phyloP scores from a whole-genome alignment of 108 stramenopile genomes.

The Conticribra weissflogii region DNA sequence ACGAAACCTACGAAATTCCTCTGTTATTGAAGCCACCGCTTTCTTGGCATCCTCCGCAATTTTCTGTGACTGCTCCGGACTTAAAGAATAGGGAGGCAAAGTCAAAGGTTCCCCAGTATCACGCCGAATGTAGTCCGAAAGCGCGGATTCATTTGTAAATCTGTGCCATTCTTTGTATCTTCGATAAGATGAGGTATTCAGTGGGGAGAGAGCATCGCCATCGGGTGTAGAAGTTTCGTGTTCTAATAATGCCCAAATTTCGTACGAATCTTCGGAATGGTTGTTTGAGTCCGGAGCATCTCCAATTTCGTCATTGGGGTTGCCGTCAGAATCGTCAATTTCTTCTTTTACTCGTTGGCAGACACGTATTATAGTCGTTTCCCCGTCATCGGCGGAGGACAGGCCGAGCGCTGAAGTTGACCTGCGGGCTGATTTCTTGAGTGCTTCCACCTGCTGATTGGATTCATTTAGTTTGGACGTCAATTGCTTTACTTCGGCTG shows the following conservation, averaged over 20 bases:
- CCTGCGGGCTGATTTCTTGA: conserved; percentile 13
- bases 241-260: conserved; percentile 86
- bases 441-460: conserved; percentile 39
- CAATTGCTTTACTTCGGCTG: conserved; percentile 40
- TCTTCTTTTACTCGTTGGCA: conserved; percentile 69
- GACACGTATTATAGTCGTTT: conserved; percentile 67
- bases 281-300: conserved; percentile 33
- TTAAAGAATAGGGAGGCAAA: conserved; percentile 78
- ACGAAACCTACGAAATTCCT: conserved; percentile 89
- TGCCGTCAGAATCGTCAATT: conserved; percentile 21
- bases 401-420: conserved; percentile 1
- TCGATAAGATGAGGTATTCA: conserved; percentile 22
- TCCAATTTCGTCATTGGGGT: conserved; percentile 23
- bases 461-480: conserved; percentile 32
- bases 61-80: conserved; percentile 76
- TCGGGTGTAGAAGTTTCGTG: conserved; percentile 57
- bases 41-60: conserved; percentile 67
- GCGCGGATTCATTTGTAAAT: conserved; percentile 70
- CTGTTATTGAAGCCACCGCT: conserved; percentile 67
- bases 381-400: conserved; percentile 21
- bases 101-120: conserved; percentile 87
- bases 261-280: conserved; percentile 38
- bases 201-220: conserved; percentile 25
- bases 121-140: conserved; percentile 80
- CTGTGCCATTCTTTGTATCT: conserved; percentile 73